phyloP scores from a whole-genome alignment of 257 asterid genomes.

The Solanum ossicruentum region DNA sequence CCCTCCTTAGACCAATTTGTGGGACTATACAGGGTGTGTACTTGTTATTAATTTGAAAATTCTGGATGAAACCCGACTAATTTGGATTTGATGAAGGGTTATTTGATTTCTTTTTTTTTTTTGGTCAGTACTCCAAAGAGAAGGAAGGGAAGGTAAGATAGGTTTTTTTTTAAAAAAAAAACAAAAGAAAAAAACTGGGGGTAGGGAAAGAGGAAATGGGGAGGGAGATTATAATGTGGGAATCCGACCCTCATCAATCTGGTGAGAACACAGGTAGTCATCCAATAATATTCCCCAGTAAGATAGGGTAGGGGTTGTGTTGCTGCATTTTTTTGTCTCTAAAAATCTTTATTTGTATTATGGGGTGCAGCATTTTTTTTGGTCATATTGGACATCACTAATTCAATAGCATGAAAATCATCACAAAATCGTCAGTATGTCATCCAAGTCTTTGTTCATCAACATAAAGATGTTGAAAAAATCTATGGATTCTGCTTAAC shows the following conservation, averaged over 20 bases:
- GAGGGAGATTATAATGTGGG: no score
- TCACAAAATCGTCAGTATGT: background rate
- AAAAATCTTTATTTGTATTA: background rate
- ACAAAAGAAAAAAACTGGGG: no score
- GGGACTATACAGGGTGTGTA: background rate
- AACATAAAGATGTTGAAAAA: background rate
- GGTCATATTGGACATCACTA: background rate
- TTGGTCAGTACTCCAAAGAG: background rate
- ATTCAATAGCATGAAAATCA: background rate
- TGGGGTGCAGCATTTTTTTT: background rate
- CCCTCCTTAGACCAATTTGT: background rate
- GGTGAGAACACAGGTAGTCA: no score
- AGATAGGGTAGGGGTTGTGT: background rate
- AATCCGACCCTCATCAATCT: no score
- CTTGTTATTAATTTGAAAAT: background rate
- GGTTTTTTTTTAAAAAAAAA: background rate
- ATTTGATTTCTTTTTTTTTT: background rate
- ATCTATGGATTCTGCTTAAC: background rate
- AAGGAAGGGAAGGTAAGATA: background rate
- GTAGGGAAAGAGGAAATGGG: no score
- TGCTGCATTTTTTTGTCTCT: background rate
- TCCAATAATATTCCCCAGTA: no score
- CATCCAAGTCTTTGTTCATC: background rate
- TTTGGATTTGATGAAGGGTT: background rate
- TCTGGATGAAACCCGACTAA: background rate